Evolutionary conservation across 768 basidiomycete genomes (phyloP).

Genomic region (Mycena pura): DNA sequence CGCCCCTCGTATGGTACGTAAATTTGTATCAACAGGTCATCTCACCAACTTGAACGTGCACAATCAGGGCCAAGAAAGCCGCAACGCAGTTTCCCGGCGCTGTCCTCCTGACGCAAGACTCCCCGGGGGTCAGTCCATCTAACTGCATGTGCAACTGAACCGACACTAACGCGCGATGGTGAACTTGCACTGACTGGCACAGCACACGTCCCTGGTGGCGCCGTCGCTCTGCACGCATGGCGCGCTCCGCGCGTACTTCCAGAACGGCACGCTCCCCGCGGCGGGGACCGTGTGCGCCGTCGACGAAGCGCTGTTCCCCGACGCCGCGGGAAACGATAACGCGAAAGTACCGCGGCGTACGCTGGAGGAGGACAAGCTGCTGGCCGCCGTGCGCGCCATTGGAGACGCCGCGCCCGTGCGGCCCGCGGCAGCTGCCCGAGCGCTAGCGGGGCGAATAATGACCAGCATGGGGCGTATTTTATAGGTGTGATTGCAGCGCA

Average conservation of each 20-base stretch:
- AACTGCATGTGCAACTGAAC: not conserved
- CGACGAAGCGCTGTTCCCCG: constrained; percentile 24
- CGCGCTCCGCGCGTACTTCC: constrained; percentile 31
- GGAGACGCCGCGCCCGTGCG: not conserved
- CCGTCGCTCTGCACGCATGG: constrained; percentile 29
- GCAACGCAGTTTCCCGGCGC: constrained; percentile 19
- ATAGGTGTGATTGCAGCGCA: no score
- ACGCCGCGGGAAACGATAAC: not conserved
- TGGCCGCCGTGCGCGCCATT: not conserved
- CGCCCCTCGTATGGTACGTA: constrained; percentile 24
- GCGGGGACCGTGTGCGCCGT: constrained; percentile 32
- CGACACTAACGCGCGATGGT: no score
- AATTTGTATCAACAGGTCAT: no score
- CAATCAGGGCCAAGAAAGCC: constrained; percentile 16
- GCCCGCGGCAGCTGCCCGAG: constrained; percentile 1
- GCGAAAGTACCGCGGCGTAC: no score
- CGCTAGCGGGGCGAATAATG: no score
- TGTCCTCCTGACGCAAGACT: constrained; percentile 25
- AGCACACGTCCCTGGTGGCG: constrained; percentile 28
- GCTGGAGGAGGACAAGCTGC: not conserved
- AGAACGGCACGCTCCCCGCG: constrained; percentile 33
- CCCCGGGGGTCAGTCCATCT: constrained; percentile 20
- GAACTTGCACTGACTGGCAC: not conserved
- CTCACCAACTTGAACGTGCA: not conserved
- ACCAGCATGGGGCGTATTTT: no score